Conservation (phyloP, 1,284 basidiomycete species). For the Quambalaria eucalypti region DNA sequence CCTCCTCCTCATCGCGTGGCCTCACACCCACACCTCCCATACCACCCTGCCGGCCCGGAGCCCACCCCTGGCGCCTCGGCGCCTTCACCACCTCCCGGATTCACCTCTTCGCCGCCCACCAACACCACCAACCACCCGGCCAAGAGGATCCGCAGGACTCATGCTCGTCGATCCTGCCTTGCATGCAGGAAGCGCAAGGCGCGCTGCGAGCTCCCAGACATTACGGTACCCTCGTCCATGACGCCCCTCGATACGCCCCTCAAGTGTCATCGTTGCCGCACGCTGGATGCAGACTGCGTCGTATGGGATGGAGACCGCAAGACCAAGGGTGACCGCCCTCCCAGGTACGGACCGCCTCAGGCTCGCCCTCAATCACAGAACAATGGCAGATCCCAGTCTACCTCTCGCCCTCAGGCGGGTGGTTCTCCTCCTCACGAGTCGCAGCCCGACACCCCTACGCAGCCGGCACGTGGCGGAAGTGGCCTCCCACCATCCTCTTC, state of each 20-base stretch:
- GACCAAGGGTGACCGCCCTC: slow-evolving; percentile 5
- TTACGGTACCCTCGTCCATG: slow-evolving; percentile 17
- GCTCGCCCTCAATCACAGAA: too few species aligned
- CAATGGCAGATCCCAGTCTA: too few species aligned
- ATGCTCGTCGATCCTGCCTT: slow-evolving; percentile 14
- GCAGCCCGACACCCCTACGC: too few species aligned
- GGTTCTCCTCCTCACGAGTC: too few species aligned
- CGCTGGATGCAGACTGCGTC: slow-evolving; percentile 17
- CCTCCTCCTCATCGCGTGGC: too few species aligned
- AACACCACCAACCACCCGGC: background rate
- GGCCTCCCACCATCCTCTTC: too few species aligned
- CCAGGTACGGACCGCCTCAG: background rate
- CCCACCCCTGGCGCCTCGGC: too few species aligned
- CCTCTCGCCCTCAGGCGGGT: too few species aligned
- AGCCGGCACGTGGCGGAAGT: too few species aligned
- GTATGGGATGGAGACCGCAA: slow-evolving; percentile 29
- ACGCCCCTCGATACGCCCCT: slow-evolving; percentile 9
- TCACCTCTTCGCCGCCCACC: background rate
- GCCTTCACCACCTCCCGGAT: too few species aligned
- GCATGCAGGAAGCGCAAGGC: slow-evolving; percentile 23
- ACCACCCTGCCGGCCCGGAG: too few species aligned
- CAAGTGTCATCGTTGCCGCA: slow-evolving; percentile 19
- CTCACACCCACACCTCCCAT: too few species aligned
- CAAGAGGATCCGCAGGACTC: slow-evolving; percentile 1
- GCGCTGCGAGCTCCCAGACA: slow-evolving; percentile 23